Evolutionary conservation across 2,329 filamentous ascomycete genomes (phyloP).

Genomic region (Xylariales sp.): DNA sequence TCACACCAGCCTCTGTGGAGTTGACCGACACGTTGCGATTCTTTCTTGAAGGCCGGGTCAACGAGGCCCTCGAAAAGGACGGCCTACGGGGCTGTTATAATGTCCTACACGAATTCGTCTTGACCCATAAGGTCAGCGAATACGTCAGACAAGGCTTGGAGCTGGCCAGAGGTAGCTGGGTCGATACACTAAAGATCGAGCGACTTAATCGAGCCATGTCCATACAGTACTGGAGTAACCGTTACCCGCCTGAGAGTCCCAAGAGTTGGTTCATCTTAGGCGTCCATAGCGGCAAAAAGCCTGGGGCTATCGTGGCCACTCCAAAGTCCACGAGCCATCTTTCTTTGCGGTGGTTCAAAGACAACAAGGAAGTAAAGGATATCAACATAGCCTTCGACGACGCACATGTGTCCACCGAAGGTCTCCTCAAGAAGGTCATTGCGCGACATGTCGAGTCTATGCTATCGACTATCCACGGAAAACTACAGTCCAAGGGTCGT

Average conservation of each 20-base stretch:
- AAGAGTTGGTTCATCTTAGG: conserved; percentile 94
- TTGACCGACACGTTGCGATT: conserved; percentile 60
- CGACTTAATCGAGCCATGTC: conserved; percentile 75
- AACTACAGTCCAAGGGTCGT: conserved; percentile 54
- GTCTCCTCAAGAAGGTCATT: conserved; percentile 68
- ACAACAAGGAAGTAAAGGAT: conserved; percentile 69
- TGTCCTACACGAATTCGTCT: conserved; percentile 78
- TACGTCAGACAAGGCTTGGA: conserved; percentile 72
- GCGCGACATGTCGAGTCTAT: conserved; percentile 70
- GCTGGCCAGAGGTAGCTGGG: conserved; percentile 69
- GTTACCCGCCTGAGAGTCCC: conserved; percentile 48
- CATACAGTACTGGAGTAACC: conserved; percentile 84
- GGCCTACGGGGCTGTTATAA: conserved; percentile 79
- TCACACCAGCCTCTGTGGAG: conserved; percentile 60
- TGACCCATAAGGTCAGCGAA: conserved; percentile 87
- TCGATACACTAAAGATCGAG: conserved; percentile 71
- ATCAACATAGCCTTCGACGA: conserved; percentile 64
- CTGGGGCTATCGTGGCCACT: conserved; percentile 30
- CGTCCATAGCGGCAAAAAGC: conserved; percentile 60
- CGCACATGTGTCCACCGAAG: conserved; percentile 66
- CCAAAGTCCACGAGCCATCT: conserved; percentile 49
- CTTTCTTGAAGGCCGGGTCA: conserved; percentile 66
- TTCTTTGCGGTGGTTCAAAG: conserved; percentile 75
- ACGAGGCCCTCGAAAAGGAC: conserved; percentile 62
- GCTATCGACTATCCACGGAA: conserved; percentile 60